Percentiles rank a stretch among this genome's conserved stretches.
phyloP scores from a whole-genome alignment of 2,329 filamentous ascomycete species.

The Colletotrichum orchidophilum region DNA sequence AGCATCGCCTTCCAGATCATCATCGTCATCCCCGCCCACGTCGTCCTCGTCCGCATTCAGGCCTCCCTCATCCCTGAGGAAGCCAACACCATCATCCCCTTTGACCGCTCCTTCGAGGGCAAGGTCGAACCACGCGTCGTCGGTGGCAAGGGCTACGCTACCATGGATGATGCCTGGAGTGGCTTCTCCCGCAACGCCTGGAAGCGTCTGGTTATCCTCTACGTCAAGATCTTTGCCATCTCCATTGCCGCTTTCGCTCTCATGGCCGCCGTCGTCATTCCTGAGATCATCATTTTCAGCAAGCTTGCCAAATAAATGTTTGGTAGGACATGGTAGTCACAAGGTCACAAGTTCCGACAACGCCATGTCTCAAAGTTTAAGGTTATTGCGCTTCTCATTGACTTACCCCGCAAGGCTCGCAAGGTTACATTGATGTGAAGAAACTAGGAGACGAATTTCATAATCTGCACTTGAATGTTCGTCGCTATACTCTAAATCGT shows the following conservation, averaged over 20 bases:
- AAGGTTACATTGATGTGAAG: neutral
- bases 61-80: constrained; percentile 86
- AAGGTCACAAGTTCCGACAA: neutral
- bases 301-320: constrained; percentile 31
- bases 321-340: neutral
- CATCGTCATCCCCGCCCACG: constrained; percentile 78
- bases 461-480: neutral
- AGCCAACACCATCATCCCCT: constrained; percentile 85
- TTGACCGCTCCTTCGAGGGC: constrained; percentile 87
- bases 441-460: neutral
- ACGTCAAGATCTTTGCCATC: constrained; percentile 75
- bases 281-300: constrained; percentile 58
- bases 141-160: constrained; percentile 76
- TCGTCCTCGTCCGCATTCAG: constrained; percentile 84
- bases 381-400: neutral
- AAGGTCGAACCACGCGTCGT: constrained; percentile 78
- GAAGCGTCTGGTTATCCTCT: constrained; percentile 77
- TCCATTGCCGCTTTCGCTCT: constrained; percentile 56
- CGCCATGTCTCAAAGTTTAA: neutral
- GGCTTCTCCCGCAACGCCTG: constrained; percentile 80
- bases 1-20: constrained; percentile 64
- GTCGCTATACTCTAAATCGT: neutral
- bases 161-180: constrained; percentile 80
- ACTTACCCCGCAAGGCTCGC: neutral
- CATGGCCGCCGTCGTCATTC: constrained; percentile 58